Conservation (phyloP, 2,329 filamentous ascomycete species). For the Paramyrothecium sp. region DNA sequence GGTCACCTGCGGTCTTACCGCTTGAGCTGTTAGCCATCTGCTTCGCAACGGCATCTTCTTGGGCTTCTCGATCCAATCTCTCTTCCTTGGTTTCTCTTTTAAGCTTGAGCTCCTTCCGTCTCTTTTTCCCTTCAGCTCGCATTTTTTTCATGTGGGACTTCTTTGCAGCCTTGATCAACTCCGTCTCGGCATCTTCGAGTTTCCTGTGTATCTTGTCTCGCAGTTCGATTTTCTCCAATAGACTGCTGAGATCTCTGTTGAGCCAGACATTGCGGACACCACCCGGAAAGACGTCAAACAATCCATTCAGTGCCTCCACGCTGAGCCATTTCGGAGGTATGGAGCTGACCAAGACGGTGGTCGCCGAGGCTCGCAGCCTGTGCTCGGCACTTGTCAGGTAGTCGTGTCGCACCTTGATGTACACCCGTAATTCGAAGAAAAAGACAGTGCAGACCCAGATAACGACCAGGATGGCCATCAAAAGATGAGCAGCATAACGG, state of each 20-base stretch:
- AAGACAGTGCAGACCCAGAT: constrained; percentile 85
- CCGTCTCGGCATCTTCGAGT: constrained; percentile 81
- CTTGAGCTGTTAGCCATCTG: constrained; percentile 46
- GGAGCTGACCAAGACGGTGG: constrained; percentile 87
- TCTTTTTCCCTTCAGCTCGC: constrained; percentile 62
- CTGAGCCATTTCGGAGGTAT: constrained; percentile 91
- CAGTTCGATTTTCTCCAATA: constrained; percentile 79
- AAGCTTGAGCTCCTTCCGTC: constrained; percentile 50
- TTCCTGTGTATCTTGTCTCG: constrained; percentile 68
- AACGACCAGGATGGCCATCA: constrained; percentile 76
- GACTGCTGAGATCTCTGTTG: constrained; percentile 80
- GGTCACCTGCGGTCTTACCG: constrained; percentile 51
- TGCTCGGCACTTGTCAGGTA: constrained; percentile 95
- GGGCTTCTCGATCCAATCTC: constrained; percentile 42
- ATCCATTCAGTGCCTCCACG: constrained; percentile 72
- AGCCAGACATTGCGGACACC: constrained; percentile 96
- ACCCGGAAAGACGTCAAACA: constrained; percentile 96
- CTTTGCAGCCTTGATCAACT: constrained; percentile 77
- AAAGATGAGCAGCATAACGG: constrained; percentile 80
- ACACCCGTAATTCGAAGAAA: constrained; percentile 81
- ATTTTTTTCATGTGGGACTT: constrained; percentile 72
- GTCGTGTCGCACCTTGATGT: constrained; percentile 90
- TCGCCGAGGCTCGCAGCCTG: constrained; percentile 87
- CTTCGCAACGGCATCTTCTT: constrained; percentile 48
- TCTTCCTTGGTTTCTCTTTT: constrained; percentile 52